Evolutionary conservation across 306 rosid genomes (phyloP).

Genomic region (Astragalus glycyphyllos): DNA sequence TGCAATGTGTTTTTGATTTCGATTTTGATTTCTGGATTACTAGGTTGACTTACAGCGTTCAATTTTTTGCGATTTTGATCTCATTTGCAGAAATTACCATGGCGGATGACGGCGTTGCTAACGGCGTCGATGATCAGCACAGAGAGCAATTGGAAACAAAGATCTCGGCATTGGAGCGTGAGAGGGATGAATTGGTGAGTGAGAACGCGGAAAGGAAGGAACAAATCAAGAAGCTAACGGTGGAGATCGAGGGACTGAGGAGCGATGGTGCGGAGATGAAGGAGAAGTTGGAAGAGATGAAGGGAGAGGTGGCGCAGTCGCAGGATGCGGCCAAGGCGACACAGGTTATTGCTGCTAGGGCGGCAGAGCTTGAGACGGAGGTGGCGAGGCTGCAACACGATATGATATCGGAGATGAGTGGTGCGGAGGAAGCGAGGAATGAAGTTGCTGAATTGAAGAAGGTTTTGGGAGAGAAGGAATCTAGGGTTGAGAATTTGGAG

Average conservation of each 20-base stretch:
- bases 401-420: conserved; percentile 51
- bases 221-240: conserved; percentile 50
- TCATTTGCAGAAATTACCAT: conserved; percentile 50
- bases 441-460: conserved; percentile 60
- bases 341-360: conserved; percentile 64
- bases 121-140: conserved; percentile 56
- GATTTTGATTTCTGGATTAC: background rate
- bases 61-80: background rate
- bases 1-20: background rate
- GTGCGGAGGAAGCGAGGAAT: conserved; percentile 51
- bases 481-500: conserved; percentile 57
- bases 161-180: conserved; percentile 62
- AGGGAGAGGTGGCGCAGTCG: conserved; percentile 50
- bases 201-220: conserved; percentile 60
- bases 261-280: conserved; percentile 46
- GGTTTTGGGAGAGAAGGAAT: conserved; percentile 58
- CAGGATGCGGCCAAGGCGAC: conserved; percentile 52
- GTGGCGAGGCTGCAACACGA: conserved; percentile 82
- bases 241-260: conserved; percentile 60
- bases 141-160: conserved; percentile 50
- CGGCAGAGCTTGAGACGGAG: conserved; percentile 78
- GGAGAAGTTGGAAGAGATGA: conserved; percentile 61
- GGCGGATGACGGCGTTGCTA: conserved; percentile 61
- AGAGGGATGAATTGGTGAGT: conserved; percentile 51
- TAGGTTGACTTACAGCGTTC: conserved; percentile 9